phyloP scores from a whole-genome alignment of 495 filamentous ascomycete species.

The Clavariopsis aquatica region DNA sequence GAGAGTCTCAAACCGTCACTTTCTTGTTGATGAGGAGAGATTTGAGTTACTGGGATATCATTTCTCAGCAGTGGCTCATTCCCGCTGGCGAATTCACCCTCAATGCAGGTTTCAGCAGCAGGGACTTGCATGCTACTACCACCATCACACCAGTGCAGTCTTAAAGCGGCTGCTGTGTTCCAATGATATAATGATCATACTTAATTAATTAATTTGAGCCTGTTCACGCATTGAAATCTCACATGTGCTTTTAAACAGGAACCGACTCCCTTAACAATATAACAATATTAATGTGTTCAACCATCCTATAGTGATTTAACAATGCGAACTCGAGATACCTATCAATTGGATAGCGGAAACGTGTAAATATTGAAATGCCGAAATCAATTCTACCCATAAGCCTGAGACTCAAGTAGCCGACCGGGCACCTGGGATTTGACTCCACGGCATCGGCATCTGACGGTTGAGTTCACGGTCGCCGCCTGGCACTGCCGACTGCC shows the following conservation, averaged over 20 bases:
- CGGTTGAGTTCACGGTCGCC: not conserved
- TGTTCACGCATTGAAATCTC: not conserved
- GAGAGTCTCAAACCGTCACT: constrained; percentile 47
- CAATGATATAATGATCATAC: not conserved
- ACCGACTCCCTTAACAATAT: no score
- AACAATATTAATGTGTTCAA: no score
- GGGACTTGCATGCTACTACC: constrained; percentile 38
- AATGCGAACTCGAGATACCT: no score
- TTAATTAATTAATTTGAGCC: not conserved
- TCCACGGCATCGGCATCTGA: not conserved
- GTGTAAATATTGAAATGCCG: no score
- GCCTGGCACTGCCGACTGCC: not conserved
- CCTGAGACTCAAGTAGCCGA: not conserved
- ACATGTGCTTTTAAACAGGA: no score
- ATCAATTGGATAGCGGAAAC: no score
- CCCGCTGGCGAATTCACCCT: constrained; percentile 51
- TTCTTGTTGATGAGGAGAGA: constrained; percentile 55
- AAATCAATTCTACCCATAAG: not conserved
- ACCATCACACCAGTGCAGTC: constrained; percentile 1
- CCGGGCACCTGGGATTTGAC: not conserved
- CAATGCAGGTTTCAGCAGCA: constrained; percentile 51
- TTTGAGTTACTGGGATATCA: constrained; percentile 58
- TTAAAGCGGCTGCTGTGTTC: not conserved
- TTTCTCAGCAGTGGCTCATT: constrained; percentile 54
- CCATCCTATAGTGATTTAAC: no score